Evolutionary conservation across 257 asterid species (phyloP).

Genomic region (Solanum phureja): DNA sequence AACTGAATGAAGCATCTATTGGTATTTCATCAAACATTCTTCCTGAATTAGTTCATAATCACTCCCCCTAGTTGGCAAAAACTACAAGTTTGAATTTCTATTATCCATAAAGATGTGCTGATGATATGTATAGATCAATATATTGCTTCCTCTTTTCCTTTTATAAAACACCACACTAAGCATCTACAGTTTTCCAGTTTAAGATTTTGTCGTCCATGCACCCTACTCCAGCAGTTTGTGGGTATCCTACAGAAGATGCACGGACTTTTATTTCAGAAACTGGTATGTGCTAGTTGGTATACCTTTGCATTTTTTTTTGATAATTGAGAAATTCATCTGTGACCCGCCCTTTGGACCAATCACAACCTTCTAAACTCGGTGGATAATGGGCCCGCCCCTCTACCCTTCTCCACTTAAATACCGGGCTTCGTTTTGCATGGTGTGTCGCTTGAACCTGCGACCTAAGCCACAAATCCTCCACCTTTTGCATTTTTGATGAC

Average conservation of each 20-base stretch:
- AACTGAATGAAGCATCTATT: background rate
- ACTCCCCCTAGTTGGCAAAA: background rate
- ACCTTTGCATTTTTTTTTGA: background rate
- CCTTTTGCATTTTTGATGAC: background rate
- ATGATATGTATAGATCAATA: background rate
- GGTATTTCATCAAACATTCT: background rate
- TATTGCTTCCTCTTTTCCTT: background rate
- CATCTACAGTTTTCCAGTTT: slow-evolving; percentile 40
- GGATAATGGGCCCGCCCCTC: no score
- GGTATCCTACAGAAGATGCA: slow-evolving; percentile 87
- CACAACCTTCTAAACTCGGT: no score
- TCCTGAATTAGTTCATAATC: background rate
- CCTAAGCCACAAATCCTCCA: no score
- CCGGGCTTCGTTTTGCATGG: no score
- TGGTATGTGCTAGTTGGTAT: slow-evolving; percentile 31
- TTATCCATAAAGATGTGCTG: background rate
- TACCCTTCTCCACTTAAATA: no score
- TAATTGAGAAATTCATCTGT: no score
- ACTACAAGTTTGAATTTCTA: background rate
- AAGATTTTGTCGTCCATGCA: slow-evolving; percentile 77
- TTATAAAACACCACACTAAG: background rate
- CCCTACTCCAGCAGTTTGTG: slow-evolving; percentile 99
- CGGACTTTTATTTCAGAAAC: slow-evolving; percentile 60
- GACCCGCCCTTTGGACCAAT: no score
- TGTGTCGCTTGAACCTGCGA: no score